Base-by-base conservation (phyloP, 176 grass and related monocot genomes). In the Oryza rufipogon region DNA sequence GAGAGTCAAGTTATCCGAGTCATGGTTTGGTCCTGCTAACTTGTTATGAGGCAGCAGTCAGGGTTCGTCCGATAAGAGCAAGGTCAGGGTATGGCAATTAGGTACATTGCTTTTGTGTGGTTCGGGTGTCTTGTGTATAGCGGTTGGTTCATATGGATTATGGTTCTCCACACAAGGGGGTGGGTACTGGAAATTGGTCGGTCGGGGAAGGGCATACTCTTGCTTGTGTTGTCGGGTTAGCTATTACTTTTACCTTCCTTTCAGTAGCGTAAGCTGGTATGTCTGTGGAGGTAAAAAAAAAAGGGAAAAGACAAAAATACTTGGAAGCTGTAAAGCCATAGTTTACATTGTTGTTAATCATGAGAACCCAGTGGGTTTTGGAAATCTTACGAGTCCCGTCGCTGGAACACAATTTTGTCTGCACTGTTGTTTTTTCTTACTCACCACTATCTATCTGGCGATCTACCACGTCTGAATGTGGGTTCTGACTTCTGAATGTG, bases 21-120 rank as follows among this genome's bases (percentile, higher is more conserved):
- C 65, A 87, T 77, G 87, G 56, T 79, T 77, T 66, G 67, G 79
- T 90, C 85, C 63, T 66, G 75, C 76, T 51, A 12, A 64, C 33
- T 33, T 78, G 9, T 26, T 85, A 77, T 85, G 69, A 72, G 78
- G 64, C 45, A 20, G 66, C 77, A 13, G 71, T 65, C 23, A 52
- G 63, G 41, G 41, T 32, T 32, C 11, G 67, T 70, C 75, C 33
- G 64, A 45, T 75, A 75, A 89, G 47, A 66, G 41, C 13, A 39
- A 11, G 11, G 52, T 34, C 13, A 65, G 36, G 58, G 76, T 56
- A 4, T 36, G 36, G 77, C 49, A 70, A 42, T 56, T 22, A 3
- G 56, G 9, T 73, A 52, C 54, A 4, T n/a, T 16, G 9, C 54
- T 7, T 38, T 28, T 65, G n/a, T 74, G 68, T 11, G 28, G 39